Evolutionary conservation across 2,329 filamentous ascomycete genomes (phyloP).

Genomic region (Byssoonygena ceratinophila): DNA sequence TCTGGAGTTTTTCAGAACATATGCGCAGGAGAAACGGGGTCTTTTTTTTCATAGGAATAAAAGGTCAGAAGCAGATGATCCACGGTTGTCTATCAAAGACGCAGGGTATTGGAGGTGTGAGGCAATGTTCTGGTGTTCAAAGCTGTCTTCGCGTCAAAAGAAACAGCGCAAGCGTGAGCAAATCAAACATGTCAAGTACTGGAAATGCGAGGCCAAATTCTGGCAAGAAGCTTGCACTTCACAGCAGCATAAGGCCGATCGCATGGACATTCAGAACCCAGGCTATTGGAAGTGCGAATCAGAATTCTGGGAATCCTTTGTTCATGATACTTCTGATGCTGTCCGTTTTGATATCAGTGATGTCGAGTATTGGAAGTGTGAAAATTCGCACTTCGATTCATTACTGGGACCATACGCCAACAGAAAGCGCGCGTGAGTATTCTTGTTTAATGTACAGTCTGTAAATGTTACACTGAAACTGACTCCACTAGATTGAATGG

Average conservation of each 20-base stretch:
- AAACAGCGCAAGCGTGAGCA: not conserved
- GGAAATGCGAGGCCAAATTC: not conserved
- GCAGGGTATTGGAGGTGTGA: not conserved
- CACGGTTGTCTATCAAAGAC: not conserved
- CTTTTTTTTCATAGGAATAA: too few relatives aligned
- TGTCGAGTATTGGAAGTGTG: not conserved
- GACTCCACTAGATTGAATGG: not conserved
- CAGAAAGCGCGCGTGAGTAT: not conserved
- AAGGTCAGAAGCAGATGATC: not conserved
- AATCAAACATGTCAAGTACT: not conserved
- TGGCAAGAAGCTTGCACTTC: not conserved
- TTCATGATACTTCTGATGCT: not conserved
- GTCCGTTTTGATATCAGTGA: not conserved
- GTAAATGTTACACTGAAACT: not conserved
- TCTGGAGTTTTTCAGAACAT: not conserved
- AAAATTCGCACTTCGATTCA: not conserved
- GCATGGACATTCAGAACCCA: not conserved
- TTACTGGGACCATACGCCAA: not conserved
- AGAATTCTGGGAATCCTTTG: not conserved
- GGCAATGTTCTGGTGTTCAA: not conserved
- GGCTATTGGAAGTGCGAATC: not conserved
- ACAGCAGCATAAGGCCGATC: not conserved
- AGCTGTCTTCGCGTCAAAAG: not conserved
- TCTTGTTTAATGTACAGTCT: too few relatives aligned
- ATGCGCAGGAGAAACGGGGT: not conserved